A percentile compares a stretch with the other conserved stretches of the same genome.
phyloP scores from a whole-genome alignment of 2,329 filamentous ascomycete species.

The Didymella arachidicola region DNA sequence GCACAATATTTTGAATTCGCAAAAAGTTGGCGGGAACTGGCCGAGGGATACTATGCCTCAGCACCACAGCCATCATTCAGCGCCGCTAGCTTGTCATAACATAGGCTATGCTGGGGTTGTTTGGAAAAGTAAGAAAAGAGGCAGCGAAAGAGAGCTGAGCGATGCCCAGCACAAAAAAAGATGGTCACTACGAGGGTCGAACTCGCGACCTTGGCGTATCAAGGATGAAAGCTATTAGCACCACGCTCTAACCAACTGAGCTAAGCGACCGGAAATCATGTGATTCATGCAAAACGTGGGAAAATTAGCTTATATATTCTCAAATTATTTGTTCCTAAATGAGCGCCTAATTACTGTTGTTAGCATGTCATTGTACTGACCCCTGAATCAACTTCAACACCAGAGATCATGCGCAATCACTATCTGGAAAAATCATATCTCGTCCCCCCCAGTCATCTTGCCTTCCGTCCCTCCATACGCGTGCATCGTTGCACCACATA shows the following conservation, averaged over 20 bases:
- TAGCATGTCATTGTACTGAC: too few relatives aligned
- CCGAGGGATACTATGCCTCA: too few relatives aligned
- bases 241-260: constrained; percentile 30
- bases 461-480: constrained; percentile 9
- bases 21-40: too few relatives aligned
- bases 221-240: constrained; percentile 25
- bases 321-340: too few relatives aligned
- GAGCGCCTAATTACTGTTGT: too few relatives aligned
- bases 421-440: neutral
- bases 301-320: too few relatives aligned
- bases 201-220: constrained; percentile 28
- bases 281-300: too few relatives aligned
- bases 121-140: neutral
- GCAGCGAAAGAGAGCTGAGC: too few relatives aligned
- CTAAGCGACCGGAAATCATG: constrained; percentile 18
- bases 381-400: neutral
- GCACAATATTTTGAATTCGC: too few relatives aligned
- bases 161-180: neutral
- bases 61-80: too few relatives aligned
- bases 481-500: constrained; percentile 20
- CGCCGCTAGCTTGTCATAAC: too few relatives aligned
- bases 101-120: too few relatives aligned
- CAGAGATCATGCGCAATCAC: neutral
- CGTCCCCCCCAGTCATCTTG: neutral
- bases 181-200: constrained; percentile 28